Conservation (phyloP, 2,329 filamentous ascomycete genomes). For the Cercospora canescens region DNA sequence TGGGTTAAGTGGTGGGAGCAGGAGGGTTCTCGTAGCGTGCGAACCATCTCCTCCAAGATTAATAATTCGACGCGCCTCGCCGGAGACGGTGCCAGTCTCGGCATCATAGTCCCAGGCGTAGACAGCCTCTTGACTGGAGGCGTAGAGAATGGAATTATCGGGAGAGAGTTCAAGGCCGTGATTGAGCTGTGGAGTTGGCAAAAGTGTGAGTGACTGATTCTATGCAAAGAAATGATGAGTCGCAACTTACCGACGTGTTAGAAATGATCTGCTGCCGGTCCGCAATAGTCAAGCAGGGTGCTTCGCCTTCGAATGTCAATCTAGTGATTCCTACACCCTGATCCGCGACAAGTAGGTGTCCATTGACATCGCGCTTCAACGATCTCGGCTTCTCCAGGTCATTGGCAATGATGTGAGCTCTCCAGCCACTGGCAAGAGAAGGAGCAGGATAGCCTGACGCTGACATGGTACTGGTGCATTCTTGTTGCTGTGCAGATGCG, state of each 20-base stretch:
- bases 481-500: conserved; percentile 8
- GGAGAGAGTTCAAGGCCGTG: conserved; percentile 52
- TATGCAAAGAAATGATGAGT: no score
- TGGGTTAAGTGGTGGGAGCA: conserved; percentile 58
- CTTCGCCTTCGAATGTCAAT: conserved; percentile 10
- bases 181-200: conserved; percentile 41
- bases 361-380: conserved; percentile 49
- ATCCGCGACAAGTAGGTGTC: conserved; percentile 52
- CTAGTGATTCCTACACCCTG: conserved; percentile 29
- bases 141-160: conserved; percentile 53
- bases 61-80: conserved; percentile 4
- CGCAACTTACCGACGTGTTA: conserved; percentile 4
- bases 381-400: conserved; percentile 47
- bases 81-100: conserved; percentile 3
- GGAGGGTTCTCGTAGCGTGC: conserved; percentile 67
- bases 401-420: conserved; percentile 48
- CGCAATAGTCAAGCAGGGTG: conserved; percentile 6
- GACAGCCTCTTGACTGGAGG: conserved; percentile 59
- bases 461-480: conserved; percentile 8
- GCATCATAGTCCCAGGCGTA: conserved; percentile 62
- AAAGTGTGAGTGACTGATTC: no score
- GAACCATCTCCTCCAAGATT: conserved; percentile 38
- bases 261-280: conserved; percentile 7
- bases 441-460: conserved; percentile 36
- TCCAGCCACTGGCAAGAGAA: conserved; percentile 46